Percentiles rank a stretch among this genome's conserved stretches.
These are phyloP conservation scores for Solanum hybrid DNA, from an alignment of 305 asterid species.

Conservation along the genomic window DNA sequence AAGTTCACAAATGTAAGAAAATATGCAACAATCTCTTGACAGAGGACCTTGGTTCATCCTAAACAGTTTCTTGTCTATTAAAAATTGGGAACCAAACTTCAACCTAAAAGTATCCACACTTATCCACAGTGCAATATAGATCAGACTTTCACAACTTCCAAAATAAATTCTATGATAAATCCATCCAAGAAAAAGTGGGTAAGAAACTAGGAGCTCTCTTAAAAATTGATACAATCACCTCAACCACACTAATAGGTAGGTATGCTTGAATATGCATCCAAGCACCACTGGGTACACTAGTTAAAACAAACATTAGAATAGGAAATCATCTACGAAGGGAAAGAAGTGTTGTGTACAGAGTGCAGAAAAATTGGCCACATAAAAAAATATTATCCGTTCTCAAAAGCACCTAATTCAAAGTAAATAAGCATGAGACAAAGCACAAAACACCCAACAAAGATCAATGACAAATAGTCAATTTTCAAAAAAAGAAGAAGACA, in stretches of 20 bases:
- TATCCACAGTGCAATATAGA: background rate
- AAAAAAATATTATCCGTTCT: background rate
- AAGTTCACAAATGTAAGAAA: background rate
- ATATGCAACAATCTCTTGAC: background rate
- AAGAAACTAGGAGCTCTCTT: background rate
- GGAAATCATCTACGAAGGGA: background rate
- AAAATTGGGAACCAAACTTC: background rate
- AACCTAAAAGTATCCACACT: background rate
- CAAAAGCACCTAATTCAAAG: background rate
- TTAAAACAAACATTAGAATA: background rate
- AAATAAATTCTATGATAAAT: background rate
- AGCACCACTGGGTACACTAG: background rate
- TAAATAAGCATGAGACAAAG: background rate
- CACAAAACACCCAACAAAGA: background rate
- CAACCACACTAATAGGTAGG: background rate
- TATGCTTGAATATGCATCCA: background rate
- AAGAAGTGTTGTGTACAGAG: background rate
- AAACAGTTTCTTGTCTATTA: background rate
- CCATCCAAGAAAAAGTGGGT: background rate
- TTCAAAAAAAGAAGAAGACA: background rate
- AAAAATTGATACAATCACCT: background rate
- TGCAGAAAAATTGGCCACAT: background rate
- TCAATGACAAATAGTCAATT: background rate
- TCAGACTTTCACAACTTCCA: background rate
- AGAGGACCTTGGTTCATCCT: background rate